phyloP scores from a whole-genome alignment of 768 basidiomycete genomes.

The Rhodotorula sphaerocarpa region DNA sequence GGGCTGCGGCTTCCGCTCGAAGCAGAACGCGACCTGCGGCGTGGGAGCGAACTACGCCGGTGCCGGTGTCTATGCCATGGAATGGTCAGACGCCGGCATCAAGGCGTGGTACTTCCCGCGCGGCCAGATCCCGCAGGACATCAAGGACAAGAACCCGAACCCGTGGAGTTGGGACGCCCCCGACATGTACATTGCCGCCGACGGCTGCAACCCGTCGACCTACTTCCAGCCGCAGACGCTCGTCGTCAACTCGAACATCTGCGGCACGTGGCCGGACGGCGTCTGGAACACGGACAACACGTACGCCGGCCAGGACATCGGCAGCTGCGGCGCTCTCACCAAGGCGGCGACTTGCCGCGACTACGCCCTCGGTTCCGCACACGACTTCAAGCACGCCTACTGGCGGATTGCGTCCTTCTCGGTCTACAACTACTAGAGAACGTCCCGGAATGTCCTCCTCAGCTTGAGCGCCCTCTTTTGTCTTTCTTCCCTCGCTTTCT shows the following conservation, averaged over 20 bases:
- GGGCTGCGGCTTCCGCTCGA: slow-evolving; percentile 27
- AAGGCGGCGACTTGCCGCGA: slow-evolving; percentile 5
- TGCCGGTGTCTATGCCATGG: slow-evolving; percentile 49
- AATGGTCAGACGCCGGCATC: slow-evolving; percentile 47
- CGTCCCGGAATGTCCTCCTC: background rate
- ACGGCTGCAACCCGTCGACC: slow-evolving; percentile 11
- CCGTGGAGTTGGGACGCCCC: slow-evolving; percentile 48
- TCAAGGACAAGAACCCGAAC: slow-evolving; percentile 41
- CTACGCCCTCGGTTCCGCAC: background rate
- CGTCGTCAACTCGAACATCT: slow-evolving; percentile 1
- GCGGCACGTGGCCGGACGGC: slow-evolving; percentile 10
- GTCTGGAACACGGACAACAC: slow-evolving; percentile 19
- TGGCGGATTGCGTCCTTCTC: slow-evolving; percentile 15
- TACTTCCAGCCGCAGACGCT: slow-evolving; percentile 21
- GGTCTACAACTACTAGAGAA: slow-evolving; percentile 13
- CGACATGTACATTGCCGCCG: slow-evolving; percentile 40
- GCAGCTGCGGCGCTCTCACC: background rate
- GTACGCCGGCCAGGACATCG: slow-evolving; percentile 7
- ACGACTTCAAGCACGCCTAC: slow-evolving; percentile 21
- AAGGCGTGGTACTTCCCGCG: slow-evolving; percentile 50
- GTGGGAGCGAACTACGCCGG: slow-evolving; percentile 47
- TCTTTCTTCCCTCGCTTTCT: background rate
- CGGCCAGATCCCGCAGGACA: slow-evolving; percentile 33
- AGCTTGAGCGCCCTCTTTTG: background rate
- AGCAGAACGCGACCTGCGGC: slow-evolving; percentile 37